Percentiles rank a stretch among this genome's conserved stretches.
phyloP scores from a whole-genome alignment of 2,329 filamentous ascomycete genomes.

The Hirsutella rhossiliensis region DNA sequence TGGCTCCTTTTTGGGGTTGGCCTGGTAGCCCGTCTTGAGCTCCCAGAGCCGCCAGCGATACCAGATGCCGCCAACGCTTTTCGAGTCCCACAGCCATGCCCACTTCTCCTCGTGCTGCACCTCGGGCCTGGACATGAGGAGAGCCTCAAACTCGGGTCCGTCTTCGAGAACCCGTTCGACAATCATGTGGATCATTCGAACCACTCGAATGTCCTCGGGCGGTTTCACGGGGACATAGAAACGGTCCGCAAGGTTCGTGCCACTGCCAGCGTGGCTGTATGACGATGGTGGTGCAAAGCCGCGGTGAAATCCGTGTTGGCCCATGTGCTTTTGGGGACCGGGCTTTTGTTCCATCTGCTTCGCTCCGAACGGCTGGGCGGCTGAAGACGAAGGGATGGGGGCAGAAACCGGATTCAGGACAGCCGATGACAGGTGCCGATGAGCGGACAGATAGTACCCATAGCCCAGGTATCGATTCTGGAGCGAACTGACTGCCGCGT shows the following conservation, averaged over 20 bases:
- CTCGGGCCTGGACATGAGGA: conserved; percentile 76
- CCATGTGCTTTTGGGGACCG: conserved; percentile 18
- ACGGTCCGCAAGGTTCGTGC: conserved; percentile 32
- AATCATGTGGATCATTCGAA: conserved; percentile 79
- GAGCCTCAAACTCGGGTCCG: conserved; percentile 79
- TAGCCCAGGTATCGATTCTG: conserved; percentile 79
- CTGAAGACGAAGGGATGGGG: conserved; percentile 24
- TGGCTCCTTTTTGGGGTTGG: conserved; percentile 32
- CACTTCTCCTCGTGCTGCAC: conserved; percentile 83
- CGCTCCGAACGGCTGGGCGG: conserved; percentile 62
- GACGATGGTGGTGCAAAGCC: conserved; percentile 69
- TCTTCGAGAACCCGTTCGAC: conserved; percentile 69
- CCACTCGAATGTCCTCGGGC: conserved; percentile 64
- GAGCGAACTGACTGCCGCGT: conserved; percentile 62
- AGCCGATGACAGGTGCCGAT: conserved; percentile 72
- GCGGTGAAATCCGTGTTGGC: conserved; percentile 34
- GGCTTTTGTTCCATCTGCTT: conserved; percentile 42
- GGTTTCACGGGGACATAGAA: conserved; percentile 61
- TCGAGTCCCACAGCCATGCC: conserved; percentile 87
- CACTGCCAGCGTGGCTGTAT: conserved; percentile 36
- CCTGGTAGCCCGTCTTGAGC: conserved; percentile 55
- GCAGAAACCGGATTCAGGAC: conserved; percentile 33
- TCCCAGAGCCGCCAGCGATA: conserved; percentile 91
- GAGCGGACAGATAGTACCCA: conserved; percentile 70
- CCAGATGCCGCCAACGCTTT: conserved; percentile 70